Conservation (phyloP, 768 basidiomycete genomes). For the Leccinum variicolor region DNA sequence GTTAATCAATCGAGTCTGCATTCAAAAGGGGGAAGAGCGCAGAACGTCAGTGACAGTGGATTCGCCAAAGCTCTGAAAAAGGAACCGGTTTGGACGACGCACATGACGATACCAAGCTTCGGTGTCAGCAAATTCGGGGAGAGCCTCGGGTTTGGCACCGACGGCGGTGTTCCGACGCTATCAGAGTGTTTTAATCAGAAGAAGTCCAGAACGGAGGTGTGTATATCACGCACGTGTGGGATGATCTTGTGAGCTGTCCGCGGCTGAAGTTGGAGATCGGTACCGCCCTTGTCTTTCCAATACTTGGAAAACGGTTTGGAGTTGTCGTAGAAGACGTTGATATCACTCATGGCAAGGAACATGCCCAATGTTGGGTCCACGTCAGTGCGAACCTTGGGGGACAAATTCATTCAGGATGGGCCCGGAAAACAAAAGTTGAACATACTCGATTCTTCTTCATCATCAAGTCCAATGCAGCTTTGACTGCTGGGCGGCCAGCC, state of each 20-base stretch:
- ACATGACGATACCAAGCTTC: slow-evolving; percentile 36
- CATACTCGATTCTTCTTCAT: slow-evolving; percentile 14
- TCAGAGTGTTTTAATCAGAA: neutral
- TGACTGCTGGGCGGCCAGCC: neutral
- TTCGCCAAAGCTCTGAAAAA: neutral
- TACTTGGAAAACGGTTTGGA: slow-evolving; percentile 35
- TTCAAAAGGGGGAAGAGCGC: neutral
- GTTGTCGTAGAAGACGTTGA: slow-evolving; percentile 33
- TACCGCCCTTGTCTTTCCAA: slow-evolving; percentile 29
- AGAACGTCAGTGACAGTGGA: neutral
- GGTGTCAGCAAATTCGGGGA: slow-evolving; percentile 34
- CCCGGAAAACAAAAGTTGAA: neutral
- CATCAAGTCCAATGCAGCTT: slow-evolving; percentile 10
- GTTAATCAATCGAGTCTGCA: slow-evolving; percentile 18
- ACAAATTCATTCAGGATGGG: neutral
- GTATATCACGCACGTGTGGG: slow-evolving; percentile 35
- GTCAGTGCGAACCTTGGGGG: slow-evolving; percentile 8
- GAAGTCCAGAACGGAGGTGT: neutral
- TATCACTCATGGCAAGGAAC: slow-evolving; percentile 9
- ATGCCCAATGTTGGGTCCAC: neutral
- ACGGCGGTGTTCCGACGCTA: slow-evolving; percentile 35
- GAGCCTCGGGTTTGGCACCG: slow-evolving; percentile 18
- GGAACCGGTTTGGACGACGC: slow-evolving; percentile 1
- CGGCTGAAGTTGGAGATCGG: slow-evolving; percentile 17
- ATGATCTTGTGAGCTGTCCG: slow-evolving; percentile 34